Base-by-base conservation (phyloP, 1,284 basidiomycete species). In the Cryptococcus floricola region DNA sequence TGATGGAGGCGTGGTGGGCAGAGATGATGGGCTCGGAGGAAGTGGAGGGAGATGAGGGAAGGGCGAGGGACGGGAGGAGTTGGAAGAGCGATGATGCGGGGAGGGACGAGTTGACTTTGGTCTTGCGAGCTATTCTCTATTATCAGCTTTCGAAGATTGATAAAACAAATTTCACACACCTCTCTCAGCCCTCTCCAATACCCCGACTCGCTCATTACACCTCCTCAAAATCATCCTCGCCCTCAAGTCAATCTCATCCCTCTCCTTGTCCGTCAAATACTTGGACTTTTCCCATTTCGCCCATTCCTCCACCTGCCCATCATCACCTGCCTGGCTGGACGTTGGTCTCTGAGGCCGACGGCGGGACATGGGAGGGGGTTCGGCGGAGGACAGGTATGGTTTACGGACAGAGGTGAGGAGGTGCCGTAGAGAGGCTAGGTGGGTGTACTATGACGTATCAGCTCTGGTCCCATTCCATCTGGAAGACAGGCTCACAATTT, bases 201-300 rank as follows among this genome's bases (percentile, higher is more conserved):
- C 68, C 43, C 72, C 68, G 19, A 82, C 78, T 13, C 80, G 68
- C 46, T 81, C 80, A 6, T 80, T 74, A 56, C 79, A 81, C 59
- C 76, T 70, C 61, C 81, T 76, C 47, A 83, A 61, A 6, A 81
- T 78, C 60, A 82, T 76, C 60, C 80, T 80, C 31, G 80, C 78
- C 59, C 80, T 76, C 52, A 80, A 75, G 69, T 83, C 82, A 54
- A 83, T 80, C 72, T 83, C 81, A 62, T 83, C 82, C 50, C 81
- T 69, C 61, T 83, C 81, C 18, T 75, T 69, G 53, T 83, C 82
- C 4, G 65, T 79, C 9, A 83, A 68, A 48, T 42, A 42, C 16
- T 42, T 42, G 7, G 19, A 10, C 41, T 23, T 42, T 42, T 42
- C 41, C 41, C 41, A 42, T 42, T 42, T 42, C 41, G 19, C 14